Percentiles rank a stretch among this genome's conserved stretches.
These are phyloP conservation scores for Cunninghamia lanceolata DNA, from an alignment of 75 land plant genomes.

Conservation along the genomic window DNA sequence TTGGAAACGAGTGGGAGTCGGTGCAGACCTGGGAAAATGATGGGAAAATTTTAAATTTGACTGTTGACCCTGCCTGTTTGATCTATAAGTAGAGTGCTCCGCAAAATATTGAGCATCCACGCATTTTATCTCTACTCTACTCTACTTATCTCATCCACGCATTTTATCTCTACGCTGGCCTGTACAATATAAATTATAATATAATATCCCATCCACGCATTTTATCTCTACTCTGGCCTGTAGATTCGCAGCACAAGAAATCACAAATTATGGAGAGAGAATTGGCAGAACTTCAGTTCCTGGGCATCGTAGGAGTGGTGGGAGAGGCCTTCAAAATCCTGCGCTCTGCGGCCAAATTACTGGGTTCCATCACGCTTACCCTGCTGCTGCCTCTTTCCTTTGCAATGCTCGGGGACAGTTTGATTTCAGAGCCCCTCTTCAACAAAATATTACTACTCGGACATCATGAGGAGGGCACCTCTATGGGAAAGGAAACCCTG, in stretches of 20 bases:
- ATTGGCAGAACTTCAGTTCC: conserved; percentile 56
- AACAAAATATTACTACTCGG: conserved; percentile 17
- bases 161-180: no score
- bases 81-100: no score
- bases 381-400: conserved; percentile 58
- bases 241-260: no score
- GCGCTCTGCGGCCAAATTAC: conserved; percentile 23
- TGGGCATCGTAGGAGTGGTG: conserved; percentile 43
- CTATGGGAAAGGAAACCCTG: conserved; percentile 15
- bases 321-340: conserved; percentile 43
- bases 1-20: no score
- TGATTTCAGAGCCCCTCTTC: conserved; percentile 41
- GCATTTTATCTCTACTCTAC: no score
- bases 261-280: no score
- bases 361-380: conserved; percentile 36
- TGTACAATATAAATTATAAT: conserved; percentile 45
- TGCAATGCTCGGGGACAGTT: conserved; percentile 39
- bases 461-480: background rate
- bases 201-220: conserved; percentile 60
- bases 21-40: no score
- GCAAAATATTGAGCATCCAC: no score
- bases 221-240: no score
- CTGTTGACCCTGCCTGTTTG: no score
- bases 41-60: no score
- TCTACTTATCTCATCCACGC: no score